Base-by-base conservation (phyloP, 176 grass and related monocot species). In the Aegilops speltoides region DNA sequence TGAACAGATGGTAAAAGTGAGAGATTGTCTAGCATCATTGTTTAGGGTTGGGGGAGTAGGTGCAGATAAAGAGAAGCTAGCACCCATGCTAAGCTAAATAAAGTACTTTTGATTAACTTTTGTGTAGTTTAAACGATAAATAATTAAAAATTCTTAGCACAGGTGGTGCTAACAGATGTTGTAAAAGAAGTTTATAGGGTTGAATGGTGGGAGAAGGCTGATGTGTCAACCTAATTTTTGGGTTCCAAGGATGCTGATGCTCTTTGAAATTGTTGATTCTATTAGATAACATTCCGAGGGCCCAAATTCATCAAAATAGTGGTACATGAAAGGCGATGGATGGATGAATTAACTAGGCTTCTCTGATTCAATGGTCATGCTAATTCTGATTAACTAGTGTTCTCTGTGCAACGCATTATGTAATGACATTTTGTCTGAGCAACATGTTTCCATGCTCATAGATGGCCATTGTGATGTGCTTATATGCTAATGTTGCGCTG, bases 381-480 rank as follows among this genome's bases (percentile, higher is more conserved):
- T 73, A 14, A 1, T 68, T 83, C 75, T 83, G 26, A 77, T 80
- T 80, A 54, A 12, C 8, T 29, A 68, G 83, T 76, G 32, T 34
- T 50, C 0, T 74, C 71, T 79, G 31, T 83, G 17, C n/a, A 37
- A 38, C 3, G 10, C 33, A 19, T 37, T 74, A 46, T 57, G 9
- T 0, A 7, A 71, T 31, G 76, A 14, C 56, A 59, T 59, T 20
- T 59, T 34, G 1, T 77, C 52, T 73, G 23, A 74, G 17, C 29
- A 36, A 63, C 23, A 74, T 26, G 71, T 74, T 24, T n/a, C 59
- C 28, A 2, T 73, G 37, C 25, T 75, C 26, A 33, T 83, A 25
- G 10, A 23, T 59, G 12, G 4, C 74, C 56, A 22, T 43, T 80
- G 23, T 69, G 19, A 40, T 69, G 33, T 68, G 43, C 14, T 22